Percentiles rank a stretch among this genome's conserved stretches.
These are phyloP conservation scores for Mycena rebaudengoi DNA, from an alignment of 768 basidiomycete species.

Conservation along the genomic window DNA sequence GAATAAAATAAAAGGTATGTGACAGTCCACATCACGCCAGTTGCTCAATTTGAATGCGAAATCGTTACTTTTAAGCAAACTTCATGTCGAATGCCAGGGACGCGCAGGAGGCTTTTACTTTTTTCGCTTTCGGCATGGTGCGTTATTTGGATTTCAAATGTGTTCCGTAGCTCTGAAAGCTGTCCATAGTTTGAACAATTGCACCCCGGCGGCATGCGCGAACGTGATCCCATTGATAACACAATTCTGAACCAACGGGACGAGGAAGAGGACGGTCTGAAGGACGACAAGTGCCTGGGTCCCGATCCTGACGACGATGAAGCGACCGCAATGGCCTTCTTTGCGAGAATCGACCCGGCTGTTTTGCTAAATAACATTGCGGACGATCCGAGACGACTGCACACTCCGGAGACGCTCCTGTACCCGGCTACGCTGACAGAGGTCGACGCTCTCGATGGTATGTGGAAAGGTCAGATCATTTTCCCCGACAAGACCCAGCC, in stretches of 20 bases:
- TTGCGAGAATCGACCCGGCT: neutral
- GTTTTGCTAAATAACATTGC: neutral
- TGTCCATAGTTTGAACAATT: constrained; percentile 8
- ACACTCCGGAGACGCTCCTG: constrained; percentile 5
- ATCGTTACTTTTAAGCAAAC: neutral
- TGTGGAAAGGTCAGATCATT: constrained; percentile 13
- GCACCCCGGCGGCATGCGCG: neutral
- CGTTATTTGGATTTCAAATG: neutral
- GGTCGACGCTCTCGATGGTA: constrained; percentile 14
- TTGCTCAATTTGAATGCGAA: neutral
- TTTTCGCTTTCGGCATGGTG: constrained; percentile 26
- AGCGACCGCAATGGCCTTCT: constrained; percentile 1
- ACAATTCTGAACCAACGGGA: neutral
- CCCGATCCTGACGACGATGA: constrained; percentile 20
- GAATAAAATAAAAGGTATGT: constrained; percentile 12
- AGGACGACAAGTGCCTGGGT: constrained; percentile 9
- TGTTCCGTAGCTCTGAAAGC: neutral
- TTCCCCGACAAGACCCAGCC: neutral
- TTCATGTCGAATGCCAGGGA: constrained; percentile 8
- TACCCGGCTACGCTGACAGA: constrained; percentile 3
- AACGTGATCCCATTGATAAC: constrained; percentile 16
- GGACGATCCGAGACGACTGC: constrained; percentile 7
- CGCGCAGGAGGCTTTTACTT: constrained; percentile 3
- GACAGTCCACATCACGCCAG: neutral
- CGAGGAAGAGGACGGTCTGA: constrained; percentile 17